Evolutionary conservation across 1,139 yeast genomes (phyloP), one percentile per base, ranked within the genome.

Genomic region (Pichia sp.): DNA sequence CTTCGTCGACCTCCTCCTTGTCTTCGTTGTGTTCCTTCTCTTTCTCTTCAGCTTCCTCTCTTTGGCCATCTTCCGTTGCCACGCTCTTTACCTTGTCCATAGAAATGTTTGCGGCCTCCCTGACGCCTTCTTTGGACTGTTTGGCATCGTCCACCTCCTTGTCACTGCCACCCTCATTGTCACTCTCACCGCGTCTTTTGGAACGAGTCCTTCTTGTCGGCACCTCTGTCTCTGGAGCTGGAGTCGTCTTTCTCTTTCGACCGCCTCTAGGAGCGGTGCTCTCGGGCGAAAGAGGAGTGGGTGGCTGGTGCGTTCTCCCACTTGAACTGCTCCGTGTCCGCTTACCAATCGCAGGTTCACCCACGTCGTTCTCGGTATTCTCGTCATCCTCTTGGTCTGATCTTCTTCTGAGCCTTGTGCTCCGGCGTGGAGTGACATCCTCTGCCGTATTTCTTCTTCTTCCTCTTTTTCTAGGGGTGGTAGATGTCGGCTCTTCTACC

Each of bases 271-370:
- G 41, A 8, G 15, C 29, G 13, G 49, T 48, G 32, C 49, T 49
- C 4, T 44, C 56, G 8, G 41, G 54, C 38, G 43, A 13, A n/a
- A 15, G 51, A 16, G 29, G 30, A 5, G 23, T 16, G 8, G 41
- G 41, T 13, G 41, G 15, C 19, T 38, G 41, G 19, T 38, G 15
- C 5, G 41, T 13, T n/a, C 56, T 38, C 5, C 51, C 42, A 7
- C 36, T 47, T 1, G 54, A 52, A 6, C 57, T 57, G 49, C 61
- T 59, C 13, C 62, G 55, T 15, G 62, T 55, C 1, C 54, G 55
- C 46, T 36, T 57, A 45, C 43, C 59, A 52, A 44, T 51, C 43
- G 30, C 50, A 36, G 46, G 48, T 53, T 51, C 56, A 31, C 13
- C 16, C 29, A 15, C 19, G 44, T 44, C 47, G 44, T 34, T 45